These are phyloP conservation scores for Phaeosphaeria sp. DNA, from an alignment of 2,329 filamentous ascomycete species.

Conservation along the genomic window DNA sequence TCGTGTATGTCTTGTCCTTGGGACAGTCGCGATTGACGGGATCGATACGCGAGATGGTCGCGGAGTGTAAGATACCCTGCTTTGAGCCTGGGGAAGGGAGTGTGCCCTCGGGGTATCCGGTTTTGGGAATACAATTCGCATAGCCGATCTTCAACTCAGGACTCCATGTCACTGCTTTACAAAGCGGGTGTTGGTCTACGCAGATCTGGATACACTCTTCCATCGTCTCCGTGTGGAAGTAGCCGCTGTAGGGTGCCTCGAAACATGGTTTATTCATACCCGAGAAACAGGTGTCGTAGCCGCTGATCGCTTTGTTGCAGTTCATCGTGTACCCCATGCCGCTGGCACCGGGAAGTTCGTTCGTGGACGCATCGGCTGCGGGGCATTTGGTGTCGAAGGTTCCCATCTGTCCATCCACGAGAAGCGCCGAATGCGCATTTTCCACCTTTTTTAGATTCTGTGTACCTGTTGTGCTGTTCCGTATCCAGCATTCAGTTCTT, in stretches of 20 bases:
- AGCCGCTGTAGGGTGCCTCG: constrained; percentile 23
- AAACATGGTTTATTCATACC: constrained; percentile 28
- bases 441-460: constrained; percentile 12
- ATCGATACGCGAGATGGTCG: constrained; percentile 33
- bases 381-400: constrained; percentile 31
- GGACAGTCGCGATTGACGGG: constrained; percentile 30
- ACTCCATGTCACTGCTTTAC: constrained; percentile 37
- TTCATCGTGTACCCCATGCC: constrained; percentile 38
- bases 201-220: constrained; percentile 39
- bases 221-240: constrained; percentile 35
- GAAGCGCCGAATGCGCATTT: constrained; percentile 29
- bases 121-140: constrained; percentile 44
- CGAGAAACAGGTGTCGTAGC: constrained; percentile 27
- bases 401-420: constrained; percentile 25
- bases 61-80: constrained; percentile 30
- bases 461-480: constrained; percentile 29
- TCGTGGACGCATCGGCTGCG: constrained; percentile 24
- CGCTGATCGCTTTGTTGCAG: constrained; percentile 34
- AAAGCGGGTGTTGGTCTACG: constrained; percentile 36
- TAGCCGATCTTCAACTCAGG: constrained; percentile 36
- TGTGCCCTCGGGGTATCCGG: constrained; percentile 13
- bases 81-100: constrained; percentile 12
- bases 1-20: constrained; percentile 13
- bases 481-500: constrained; percentile 34
- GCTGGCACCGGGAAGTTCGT: constrained; percentile 25